Evolutionary conservation across 1,284 basidiomycete species (phyloP).

Genomic region (Ganoderma lingzhi): DNA sequence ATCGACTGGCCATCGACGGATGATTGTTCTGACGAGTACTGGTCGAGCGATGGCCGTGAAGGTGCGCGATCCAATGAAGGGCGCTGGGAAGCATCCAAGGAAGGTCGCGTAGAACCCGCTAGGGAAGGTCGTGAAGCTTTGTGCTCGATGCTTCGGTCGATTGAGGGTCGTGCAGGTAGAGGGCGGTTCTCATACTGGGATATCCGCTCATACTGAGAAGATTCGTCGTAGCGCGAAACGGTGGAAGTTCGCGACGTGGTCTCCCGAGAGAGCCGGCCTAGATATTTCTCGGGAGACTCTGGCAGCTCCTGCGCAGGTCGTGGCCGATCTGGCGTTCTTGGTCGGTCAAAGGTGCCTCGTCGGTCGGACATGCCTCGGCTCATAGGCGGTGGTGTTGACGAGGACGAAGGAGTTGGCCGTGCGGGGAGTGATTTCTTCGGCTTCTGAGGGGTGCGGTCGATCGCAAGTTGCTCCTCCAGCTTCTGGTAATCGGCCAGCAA

Average conservation of each 20-base stretch:
- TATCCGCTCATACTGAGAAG: slow-evolving; percentile 15
- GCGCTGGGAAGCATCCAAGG: slow-evolving; percentile 17
- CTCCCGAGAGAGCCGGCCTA: slow-evolving; percentile 24
- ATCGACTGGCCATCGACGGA: slow-evolving; percentile 25
- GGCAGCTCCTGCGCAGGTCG: slow-evolving; percentile 31
- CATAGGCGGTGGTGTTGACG: slow-evolving; percentile 12
- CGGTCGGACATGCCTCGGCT: slow-evolving; percentile 19
- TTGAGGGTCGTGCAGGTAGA: slow-evolving; percentile 25
- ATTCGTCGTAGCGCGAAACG: slow-evolving; percentile 2
- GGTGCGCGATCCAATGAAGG: slow-evolving; percentile 25
- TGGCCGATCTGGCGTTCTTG: slow-evolving; percentile 23
- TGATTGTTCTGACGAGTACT: slow-evolving; percentile 15
- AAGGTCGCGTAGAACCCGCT: neutral
- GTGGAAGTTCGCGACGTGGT: slow-evolving; percentile 16
- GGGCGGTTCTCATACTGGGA: slow-evolving; percentile 19
- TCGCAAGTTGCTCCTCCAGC: slow-evolving; percentile 40
- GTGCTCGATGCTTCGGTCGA: slow-evolving; percentile 21
- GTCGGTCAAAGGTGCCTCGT: slow-evolving; percentile 18
- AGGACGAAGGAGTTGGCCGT: slow-evolving; percentile 7
- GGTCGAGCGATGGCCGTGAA: slow-evolving; percentile 27
- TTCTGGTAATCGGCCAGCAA: slow-evolving; percentile 40
- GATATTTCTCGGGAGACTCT: slow-evolving; percentile 28
- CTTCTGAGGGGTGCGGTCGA: slow-evolving; percentile 33
- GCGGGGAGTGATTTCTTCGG: slow-evolving; percentile 29
- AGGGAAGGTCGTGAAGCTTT: slow-evolving; percentile 21